Base-by-base conservation (phyloP, 2,329 filamentous ascomycete genomes). In the Alternaria incomplexa region DNA sequence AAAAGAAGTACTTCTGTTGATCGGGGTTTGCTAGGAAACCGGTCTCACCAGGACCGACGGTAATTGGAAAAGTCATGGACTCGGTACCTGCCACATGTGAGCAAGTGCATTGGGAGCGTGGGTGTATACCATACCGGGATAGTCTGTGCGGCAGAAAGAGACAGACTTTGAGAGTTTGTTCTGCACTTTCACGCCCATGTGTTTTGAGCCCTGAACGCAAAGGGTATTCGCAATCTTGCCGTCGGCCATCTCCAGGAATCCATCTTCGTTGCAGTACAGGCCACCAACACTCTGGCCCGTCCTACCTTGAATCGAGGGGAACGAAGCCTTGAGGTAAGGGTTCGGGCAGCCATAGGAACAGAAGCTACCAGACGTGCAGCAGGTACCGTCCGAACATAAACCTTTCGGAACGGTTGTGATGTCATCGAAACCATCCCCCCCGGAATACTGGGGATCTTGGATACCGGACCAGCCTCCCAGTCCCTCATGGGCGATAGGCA, bases 331-430 rank as follows among this genome's bases (percentile, higher is more conserved):
- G 80, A 96, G 89, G 81, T 96, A 97, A 48, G 95, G 95, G 26
- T 89, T 82, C n/a, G 93, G 91, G 85, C 96, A 99, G 60, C 93
- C 90, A 76, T 98, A 98, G 2, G 94, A 97, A 86, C 95, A 97
- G 85, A 94, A 93, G 62, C 85, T 82, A 52, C 89, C 90, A 23
- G 70, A 62, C 8, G 65, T 70, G 82, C 93, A 95, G 63, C 80
- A 81, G 15, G 87, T 81, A 15, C 90, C 91, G 17, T 83, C 77
- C 9, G 64, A 59, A 62, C 82, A 83, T 50, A 89, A 80, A 25
- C 86, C 88, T 44, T 89, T 89, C 55, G 87, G 84, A 64, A 94
- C 93, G 63, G 87, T 86, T 77, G 82, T 84, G 75, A 96, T 90
- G 53, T 86, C 75, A 13, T 83, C 74, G 50, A 84, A 83, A 78